Base-by-base conservation (phyloP, 257 asterid genomes). In the Nyctanthes arbortristis region DNA sequence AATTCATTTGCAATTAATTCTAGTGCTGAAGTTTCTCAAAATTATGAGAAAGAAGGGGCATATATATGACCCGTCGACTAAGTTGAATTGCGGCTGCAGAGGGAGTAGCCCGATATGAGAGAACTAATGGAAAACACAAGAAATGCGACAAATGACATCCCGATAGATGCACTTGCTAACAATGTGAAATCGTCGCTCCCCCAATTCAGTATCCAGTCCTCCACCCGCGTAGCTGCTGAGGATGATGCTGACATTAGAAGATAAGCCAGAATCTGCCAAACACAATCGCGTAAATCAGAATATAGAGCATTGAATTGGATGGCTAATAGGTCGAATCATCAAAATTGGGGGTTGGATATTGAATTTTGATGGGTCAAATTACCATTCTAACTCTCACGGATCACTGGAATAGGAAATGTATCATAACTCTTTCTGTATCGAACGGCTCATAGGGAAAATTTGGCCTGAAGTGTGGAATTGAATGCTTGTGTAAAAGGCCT, bases 181-280 rank as follows among this genome's bases (percentile, higher is more conserved):
- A 79, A 56, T 2, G 97, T 88, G 74, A 92, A 92, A 65, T 85
- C 80, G 32, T 92, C 98, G 61, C 78, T 84, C 49, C 97, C 98
- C 98, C 98, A 92, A 65, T 90, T 90, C 0, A 83, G 66, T 18
- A 83, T 84, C 97, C 98, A 90, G 62, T 90, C 98, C 2, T 77
- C 79, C 57, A 92, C 96, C 80, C 98, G 74, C 0, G 96, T 87
- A 5, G 98, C 97, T 25, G 96, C 89, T 0, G 96, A 84, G 2
- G 97, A 90, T 16, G 97, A 92, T 36, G 98, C 93, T 30, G 98
- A 89, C 85, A 88, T 83, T 29, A 92, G 80, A 76, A 92, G 93
- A 71, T 92, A 92, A 1, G 98, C 90, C 74, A 92, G 68, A 18
- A 90, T 75, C 97, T 92, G 96, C 72, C 57, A 52, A 34, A 55